Base-by-base conservation (phyloP, 331 rosid species). In the Quercus tomentella region DNA sequence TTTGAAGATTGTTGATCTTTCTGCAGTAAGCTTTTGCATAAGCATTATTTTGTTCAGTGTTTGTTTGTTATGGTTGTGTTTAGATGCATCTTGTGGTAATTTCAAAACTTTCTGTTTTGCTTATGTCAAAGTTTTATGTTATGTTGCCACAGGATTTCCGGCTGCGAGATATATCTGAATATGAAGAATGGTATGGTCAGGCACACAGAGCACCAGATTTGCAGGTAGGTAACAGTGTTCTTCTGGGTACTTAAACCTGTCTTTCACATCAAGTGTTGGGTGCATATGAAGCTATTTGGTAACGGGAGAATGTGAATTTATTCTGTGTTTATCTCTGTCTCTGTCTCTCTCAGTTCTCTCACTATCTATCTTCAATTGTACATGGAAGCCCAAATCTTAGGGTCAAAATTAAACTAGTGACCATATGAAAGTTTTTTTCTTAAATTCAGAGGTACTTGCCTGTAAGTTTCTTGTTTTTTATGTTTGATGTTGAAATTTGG, bases 1-100 rank as follows among this genome's bases (percentile, higher is more conserved):
- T 82, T 86, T 93, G 92, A 95, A 95, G 91, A 91, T 92, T 85
- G 97, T 95, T 82, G 99, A 95, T 85, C 99, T 95, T 78, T 95
- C 99, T 73, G 97, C 97, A 69, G 99, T 95, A 93, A 67, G 94
- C 77, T 75, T 79, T 49, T 74, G 56, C 9, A 60, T 62, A 66
- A 70, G 6, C 67, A n/a, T 21, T 57, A 25, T 18, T 54, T 49
- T 22, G 33, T 76, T 72, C 15, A 49, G 22, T 25, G 28, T 75
- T 49, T 49, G 54, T 49, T 49, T 62, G 20, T 7, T 23, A 33
- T 20, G n/a, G 51, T 76, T 65, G 22, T 79, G 28, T 6, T 86
- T 78, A 3, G 4, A 8, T 75, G 37, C 37, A 72, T 70, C 5
- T 56, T 57, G 56, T 31, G n/a, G 15, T 28, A 56, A 23, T 8